phyloP scores from a whole-genome alignment of 441 rosid genomes.

The Metrosideros polymorpha region DNA sequence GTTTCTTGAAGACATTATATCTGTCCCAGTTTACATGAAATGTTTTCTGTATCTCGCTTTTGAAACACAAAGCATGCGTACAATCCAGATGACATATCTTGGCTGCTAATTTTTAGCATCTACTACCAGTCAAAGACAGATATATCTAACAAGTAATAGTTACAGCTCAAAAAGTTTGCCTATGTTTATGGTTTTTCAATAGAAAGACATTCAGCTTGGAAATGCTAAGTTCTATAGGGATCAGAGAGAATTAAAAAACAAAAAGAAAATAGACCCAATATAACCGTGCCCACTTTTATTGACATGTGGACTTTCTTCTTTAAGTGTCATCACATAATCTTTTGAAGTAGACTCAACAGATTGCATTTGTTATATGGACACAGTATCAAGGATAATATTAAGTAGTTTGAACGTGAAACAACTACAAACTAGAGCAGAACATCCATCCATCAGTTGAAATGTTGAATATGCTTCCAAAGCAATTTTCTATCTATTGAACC shows the following conservation, averaged over 20 bases:
- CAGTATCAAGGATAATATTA: neutral
- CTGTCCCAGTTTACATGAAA: neutral
- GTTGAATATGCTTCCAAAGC: neutral
- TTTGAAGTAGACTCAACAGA: neutral
- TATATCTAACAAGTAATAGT: neutral
- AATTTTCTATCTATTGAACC: neutral
- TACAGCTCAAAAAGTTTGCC: neutral
- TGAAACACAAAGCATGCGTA: neutral
- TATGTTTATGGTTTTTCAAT: neutral
- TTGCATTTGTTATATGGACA: neutral
- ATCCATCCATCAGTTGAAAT: neutral
- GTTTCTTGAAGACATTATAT: neutral
- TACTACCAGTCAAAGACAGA: neutral
- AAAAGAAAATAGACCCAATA: neutral
- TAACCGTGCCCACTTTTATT: neutral
- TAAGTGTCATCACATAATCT: neutral
- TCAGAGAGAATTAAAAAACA: neutral
- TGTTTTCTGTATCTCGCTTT: neutral
- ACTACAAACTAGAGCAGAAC: neutral
- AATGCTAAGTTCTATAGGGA: neutral
- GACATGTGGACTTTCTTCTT: neutral
- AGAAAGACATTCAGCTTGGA: neutral
- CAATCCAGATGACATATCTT: neutral
- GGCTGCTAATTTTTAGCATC: neutral
- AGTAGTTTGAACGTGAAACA: neutral